phyloP scores from a whole-genome alignment of 1,284 basidiomycete genomes.

The Ustilago tritici region DNA sequence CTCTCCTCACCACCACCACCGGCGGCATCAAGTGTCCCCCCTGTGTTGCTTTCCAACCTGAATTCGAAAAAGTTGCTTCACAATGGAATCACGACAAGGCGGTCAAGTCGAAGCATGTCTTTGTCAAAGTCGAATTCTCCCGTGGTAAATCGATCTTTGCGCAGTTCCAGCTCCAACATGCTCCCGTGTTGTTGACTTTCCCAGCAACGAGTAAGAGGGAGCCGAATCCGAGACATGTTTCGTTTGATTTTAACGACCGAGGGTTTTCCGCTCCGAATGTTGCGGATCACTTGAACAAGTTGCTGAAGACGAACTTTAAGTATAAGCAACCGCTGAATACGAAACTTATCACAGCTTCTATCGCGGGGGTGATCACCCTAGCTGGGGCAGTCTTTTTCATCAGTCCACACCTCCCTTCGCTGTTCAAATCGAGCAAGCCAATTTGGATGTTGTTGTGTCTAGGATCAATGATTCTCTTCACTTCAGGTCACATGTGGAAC shows the following conservation, averaged over 20 bases:
- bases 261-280: slow-evolving; percentile 52
- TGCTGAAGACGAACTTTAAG: slow-evolving; percentile 34
- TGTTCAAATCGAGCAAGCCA: slow-evolving; percentile 34
- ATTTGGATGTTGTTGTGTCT: slow-evolving; percentile 55
- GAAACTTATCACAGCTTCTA: slow-evolving; percentile 33
- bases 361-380: slow-evolving; percentile 23
- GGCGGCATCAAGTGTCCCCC: slow-evolving; percentile 56
- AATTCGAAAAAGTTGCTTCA: slow-evolving; percentile 53
- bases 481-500: slow-evolving; percentile 86
- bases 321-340: slow-evolving; percentile 57
- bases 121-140: slow-evolving; percentile 57
- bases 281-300: slow-evolving; percentile 37
- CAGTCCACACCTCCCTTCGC: slow-evolving; percentile 24
- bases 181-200: slow-evolving; percentile 58
- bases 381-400: slow-evolving; percentile 38
- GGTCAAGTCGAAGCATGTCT: slow-evolving; percentile 49
- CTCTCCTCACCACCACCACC: slow-evolving; percentile 54
- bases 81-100: slow-evolving; percentile 46
- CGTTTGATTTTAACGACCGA: slow-evolving; percentile 57
- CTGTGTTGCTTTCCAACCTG: slow-evolving; percentile 56
- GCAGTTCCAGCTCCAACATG: slow-evolving; percentile 57
- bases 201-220: slow-evolving; percentile 34
- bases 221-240: slow-evolving; percentile 29
- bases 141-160: slow-evolving; percentile 50
- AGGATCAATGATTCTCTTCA: slow-evolving; percentile 65